Conservation (phyloP, 805 yeast genomes). For the Maudiozyma serrabonitensis region DNA sequence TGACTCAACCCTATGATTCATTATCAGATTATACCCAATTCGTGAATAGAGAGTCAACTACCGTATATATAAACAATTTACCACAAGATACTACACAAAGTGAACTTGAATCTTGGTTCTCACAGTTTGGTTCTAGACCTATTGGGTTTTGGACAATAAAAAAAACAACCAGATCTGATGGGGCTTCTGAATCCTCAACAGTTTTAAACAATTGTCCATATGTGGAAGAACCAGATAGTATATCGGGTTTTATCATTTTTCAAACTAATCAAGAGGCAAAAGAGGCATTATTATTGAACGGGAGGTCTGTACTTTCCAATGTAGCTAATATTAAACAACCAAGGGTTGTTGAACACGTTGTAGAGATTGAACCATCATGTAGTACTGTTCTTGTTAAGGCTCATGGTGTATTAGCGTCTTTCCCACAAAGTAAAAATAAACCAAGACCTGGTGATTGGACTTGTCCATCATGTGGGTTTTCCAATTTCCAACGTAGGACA, state of each 20-base stretch:
- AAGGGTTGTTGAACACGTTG: constrained; percentile 44
- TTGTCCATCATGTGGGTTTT: constrained; percentile 93
- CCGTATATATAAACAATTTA: constrained; percentile 69
- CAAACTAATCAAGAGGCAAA: constrained; percentile 78
- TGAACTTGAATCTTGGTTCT: constrained; percentile 85
- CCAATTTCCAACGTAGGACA: constrained; percentile 87
- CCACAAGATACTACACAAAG: constrained; percentile 83
- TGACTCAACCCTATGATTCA: constrained; percentile 68
- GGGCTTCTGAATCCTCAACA: constrained; percentile 7
- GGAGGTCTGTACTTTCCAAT: constrained; percentile 39
- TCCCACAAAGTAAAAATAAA: constrained; percentile 75
- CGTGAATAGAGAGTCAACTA: constrained; percentile 60
- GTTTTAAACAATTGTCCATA: constrained; percentile 22
- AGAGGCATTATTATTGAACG: constrained; percentile 70
- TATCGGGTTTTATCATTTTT: constrained; percentile 79
- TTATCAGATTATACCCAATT: constrained; percentile 64
- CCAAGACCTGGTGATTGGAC: constrained; percentile 98
- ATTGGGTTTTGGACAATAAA: constrained; percentile 83
- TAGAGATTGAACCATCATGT: constrained; percentile 85
- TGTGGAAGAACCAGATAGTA: constrained; percentile 39
- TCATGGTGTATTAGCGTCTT: constrained; percentile 69
- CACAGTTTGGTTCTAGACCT: constrained; percentile 78
- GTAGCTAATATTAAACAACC: constrained; percentile 30
- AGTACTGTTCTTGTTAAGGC: constrained; percentile 70
- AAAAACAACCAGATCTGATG: constrained; percentile 31